Base-by-base conservation (phyloP, 352 stramenopile genomes). In the Halophytophthora polymorphica region DNA sequence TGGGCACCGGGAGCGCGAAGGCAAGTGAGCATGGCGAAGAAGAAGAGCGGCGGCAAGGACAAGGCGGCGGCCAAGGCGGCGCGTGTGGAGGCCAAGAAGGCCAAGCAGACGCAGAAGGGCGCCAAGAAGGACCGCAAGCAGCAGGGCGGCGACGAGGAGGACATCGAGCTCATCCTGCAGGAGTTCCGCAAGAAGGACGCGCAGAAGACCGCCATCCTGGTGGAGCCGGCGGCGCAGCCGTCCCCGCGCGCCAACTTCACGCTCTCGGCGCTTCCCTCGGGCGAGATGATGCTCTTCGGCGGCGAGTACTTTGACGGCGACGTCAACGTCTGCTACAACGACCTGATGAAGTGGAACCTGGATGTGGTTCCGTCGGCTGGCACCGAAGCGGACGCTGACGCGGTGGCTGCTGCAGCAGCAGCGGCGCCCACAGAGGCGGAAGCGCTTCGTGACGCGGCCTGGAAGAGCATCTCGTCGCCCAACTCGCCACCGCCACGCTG, bases 231-330 rank as follows among this genome's bases (percentile, higher is more conserved):
- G 41, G 33, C 59, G 21, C 83, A 92, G 55, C 83, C 83, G 18
- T 71, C 71, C 18, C 81, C 81, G 23, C 71, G 83, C 42, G 77
- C 81, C 45, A 92, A 94, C 46, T 94, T 94, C 43, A 85, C 78
- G 23, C 71, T 94, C 43, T 87, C 78, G 17, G 71, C 77, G 37
- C 70, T 94, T 23, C 64, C 70, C 1, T 85, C 53, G 6, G 85
- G 86, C 42, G 83, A 94, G 44, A 83, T 97, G 64, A 58, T 97
- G 47, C 69, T 98, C 37, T 99, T 99, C 68, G 97, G 97, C 33
- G 97, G 97, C 42, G 97, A 99, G 73, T 98, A 97, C 70, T 99
- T 96, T 66, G 91, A 99, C 66, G 97, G 97, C 36, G 86, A 98
- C 52, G 83, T 96, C 65, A 99, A 98, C 53, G 77, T 90, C 28